Base-by-base conservation (phyloP, 176 grass and related monocot species). In the Raddia distichophylla region DNA sequence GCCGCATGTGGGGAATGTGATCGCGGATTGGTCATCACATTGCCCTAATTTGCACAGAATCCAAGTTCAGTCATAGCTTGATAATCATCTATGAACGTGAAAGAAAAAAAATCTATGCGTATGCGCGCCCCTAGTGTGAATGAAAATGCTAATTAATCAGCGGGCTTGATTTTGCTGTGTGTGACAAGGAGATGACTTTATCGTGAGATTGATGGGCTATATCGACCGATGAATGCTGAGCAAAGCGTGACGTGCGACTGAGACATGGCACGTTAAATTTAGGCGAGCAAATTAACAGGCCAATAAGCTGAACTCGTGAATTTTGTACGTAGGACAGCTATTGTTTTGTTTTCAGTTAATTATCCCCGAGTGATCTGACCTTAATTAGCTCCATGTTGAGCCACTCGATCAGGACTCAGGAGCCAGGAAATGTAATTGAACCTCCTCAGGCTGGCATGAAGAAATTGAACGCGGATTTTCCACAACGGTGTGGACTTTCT, bases 1-100 rank as follows among this genome's bases (percentile, higher is more conserved):
- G 57, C 7, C 17, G 74, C 73, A 83, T 77, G 66, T 87, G 86
- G 47, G 64, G 8, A 60, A 56, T 81, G 71, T 48, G 45, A 47
- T 61, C 78, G 51, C 55, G 10, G 50, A 35, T 44, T 58, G 10
- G 37, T 2, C 1, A 64, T 77, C 72, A 35, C 1, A 14, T 62
- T 49, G 59, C 12, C 22, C 37, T 64, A 43, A 81, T 40, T 60
- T 51, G 45, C 33, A 12, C 51, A 18, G 6, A 80, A 45, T 67
- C 68, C 77, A 45, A 68, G 7, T 17, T 69, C 51, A 69, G 37
- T 17, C 37, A 40, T 37, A 50, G 20, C 7, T 15, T 8, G 46
- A 48, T 40, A 5, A 40, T 40, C 37, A 40, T 40, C 3, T 40
- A 40, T 40, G 37, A 1, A 40, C 37, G 37, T 40, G 37, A 40